Conservation (phyloP, 305 asterid genomes). For the Ruellia speciosa region DNA sequence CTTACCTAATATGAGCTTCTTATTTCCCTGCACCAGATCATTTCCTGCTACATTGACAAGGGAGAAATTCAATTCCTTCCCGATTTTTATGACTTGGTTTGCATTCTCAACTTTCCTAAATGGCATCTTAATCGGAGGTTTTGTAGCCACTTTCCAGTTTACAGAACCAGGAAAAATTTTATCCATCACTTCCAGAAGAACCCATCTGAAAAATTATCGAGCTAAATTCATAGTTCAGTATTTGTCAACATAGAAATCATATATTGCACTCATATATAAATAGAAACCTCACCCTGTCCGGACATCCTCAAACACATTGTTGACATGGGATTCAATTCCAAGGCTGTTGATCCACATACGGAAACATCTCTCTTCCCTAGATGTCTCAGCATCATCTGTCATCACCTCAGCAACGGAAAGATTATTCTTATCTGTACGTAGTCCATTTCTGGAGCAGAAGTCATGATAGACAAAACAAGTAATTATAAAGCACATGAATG, state of each 20-base stretch:
- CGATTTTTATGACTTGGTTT: conserved; percentile 85
- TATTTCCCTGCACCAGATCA: conserved; percentile 93
- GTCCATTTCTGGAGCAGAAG: conserved; percentile 55
- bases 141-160: conserved; percentile 82
- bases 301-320: conserved; percentile 81
- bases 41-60: conserved; percentile 94
- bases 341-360: conserved; percentile 95
- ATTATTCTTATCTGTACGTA: conserved; percentile 50
- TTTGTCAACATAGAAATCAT: background rate
- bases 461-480: background rate
- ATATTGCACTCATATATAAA: background rate
- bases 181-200: conserved; percentile 75
- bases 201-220: conserved; percentile 48
- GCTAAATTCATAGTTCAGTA: conserved; percentile 6
- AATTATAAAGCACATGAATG: background rate
- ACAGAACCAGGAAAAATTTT: conserved; percentile 67
- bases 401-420: conserved; percentile 72
- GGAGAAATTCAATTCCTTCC: conserved; percentile 77
- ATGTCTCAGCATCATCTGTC: conserved; percentile 86
- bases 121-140: conserved; percentile 92
- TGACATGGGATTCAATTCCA: conserved; percentile 67
- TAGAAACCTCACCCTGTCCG: conserved; percentile 46
- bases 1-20: conserved; percentile 82
- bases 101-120: conserved; percentile 89
- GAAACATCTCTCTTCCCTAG: conserved; percentile 93